Conservation (phyloP, 768 basidiomycete genomes). For the Tricholoma matsutake region DNA sequence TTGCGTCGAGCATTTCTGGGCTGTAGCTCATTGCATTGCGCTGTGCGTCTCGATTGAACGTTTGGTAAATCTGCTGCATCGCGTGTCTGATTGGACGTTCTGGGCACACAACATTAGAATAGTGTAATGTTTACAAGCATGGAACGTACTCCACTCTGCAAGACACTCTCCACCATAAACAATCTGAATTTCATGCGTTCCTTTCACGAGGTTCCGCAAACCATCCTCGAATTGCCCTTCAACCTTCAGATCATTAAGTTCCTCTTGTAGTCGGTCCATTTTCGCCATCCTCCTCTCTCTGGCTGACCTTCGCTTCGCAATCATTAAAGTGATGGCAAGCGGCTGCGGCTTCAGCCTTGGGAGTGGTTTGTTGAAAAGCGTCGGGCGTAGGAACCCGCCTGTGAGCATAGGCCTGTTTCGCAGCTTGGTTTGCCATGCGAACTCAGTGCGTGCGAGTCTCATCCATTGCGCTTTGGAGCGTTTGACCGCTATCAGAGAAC, state of each 20-base stretch:
- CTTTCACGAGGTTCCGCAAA: slow-evolving; percentile 9
- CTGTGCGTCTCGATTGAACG: slow-evolving; percentile 36
- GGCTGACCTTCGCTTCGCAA: slow-evolving; percentile 40
- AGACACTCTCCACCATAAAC: slow-evolving; percentile 11
- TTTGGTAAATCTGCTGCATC: slow-evolving; percentile 26
- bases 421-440: slow-evolving; percentile 58
- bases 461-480: slow-evolving; percentile 48
- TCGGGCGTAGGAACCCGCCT: slow-evolving; percentile 64
- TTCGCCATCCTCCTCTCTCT: slow-evolving; percentile 41
- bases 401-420: slow-evolving; percentile 66
- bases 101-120: slow-evolving; percentile 17
- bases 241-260: slow-evolving; percentile 25
- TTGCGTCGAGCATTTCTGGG: slow-evolving; percentile 44
- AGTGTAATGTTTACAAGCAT: background rate
- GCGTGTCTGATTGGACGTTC: slow-evolving; percentile 35
- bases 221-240: slow-evolving; percentile 39
- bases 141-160: slow-evolving; percentile 41
- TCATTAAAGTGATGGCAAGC: slow-evolving; percentile 64
- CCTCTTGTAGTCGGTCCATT: slow-evolving; percentile 28
- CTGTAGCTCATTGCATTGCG: slow-evolving; percentile 45
- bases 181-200: background rate
- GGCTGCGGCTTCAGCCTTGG: slow-evolving; percentile 85
- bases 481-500: slow-evolving; percentile 50
- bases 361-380: slow-evolving; percentile 63
- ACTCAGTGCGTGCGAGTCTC: slow-evolving; percentile 36